phyloP scores from a whole-genome alignment of 2,329 filamentous ascomycete genomes.

The Penicillium sp. region DNA sequence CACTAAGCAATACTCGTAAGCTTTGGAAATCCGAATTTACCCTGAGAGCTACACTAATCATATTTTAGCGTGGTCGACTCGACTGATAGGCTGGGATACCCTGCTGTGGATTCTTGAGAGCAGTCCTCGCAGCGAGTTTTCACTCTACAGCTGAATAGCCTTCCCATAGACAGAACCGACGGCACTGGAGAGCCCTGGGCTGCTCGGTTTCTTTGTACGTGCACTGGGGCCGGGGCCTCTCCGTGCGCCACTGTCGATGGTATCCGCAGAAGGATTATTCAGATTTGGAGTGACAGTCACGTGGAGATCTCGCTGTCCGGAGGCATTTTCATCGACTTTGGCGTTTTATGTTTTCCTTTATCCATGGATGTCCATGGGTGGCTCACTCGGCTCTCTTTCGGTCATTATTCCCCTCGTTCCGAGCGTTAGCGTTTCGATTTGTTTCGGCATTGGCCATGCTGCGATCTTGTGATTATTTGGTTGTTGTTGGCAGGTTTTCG shows the following conservation, averaged over 20 bases:
- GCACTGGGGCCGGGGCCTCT: no score
- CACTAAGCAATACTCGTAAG: constrained; percentile 91
- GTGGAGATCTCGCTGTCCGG: neutral
- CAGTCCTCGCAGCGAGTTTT: neutral
- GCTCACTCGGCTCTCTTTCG: constrained; percentile 11
- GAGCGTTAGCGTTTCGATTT: constrained; percentile 14
- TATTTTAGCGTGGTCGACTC: constrained; percentile 46
- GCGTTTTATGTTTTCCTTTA: constrained; percentile 3
- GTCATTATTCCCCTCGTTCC: constrained; percentile 21
- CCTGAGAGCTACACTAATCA: constrained; percentile 17
- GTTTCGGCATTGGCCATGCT: constrained; percentile 4
- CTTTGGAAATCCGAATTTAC: constrained; percentile 23
- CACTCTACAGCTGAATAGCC: neutral
- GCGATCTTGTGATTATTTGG: neutral
- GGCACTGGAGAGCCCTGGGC: no score
- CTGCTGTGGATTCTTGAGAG: constrained; percentile 39
- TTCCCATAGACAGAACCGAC: neutral
- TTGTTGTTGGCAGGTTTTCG: constrained; percentile 6
- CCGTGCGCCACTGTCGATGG: neutral
- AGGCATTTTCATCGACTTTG: neutral
- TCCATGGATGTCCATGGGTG: neutral
- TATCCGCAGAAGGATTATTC: neutral
- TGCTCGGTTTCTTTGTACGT: no score
- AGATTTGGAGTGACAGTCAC: neutral
- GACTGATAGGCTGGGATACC: constrained; percentile 47